Conservation (phyloP, 352 stramenopile genomes). For the Pythium rhizo-oryzae region DNA sequence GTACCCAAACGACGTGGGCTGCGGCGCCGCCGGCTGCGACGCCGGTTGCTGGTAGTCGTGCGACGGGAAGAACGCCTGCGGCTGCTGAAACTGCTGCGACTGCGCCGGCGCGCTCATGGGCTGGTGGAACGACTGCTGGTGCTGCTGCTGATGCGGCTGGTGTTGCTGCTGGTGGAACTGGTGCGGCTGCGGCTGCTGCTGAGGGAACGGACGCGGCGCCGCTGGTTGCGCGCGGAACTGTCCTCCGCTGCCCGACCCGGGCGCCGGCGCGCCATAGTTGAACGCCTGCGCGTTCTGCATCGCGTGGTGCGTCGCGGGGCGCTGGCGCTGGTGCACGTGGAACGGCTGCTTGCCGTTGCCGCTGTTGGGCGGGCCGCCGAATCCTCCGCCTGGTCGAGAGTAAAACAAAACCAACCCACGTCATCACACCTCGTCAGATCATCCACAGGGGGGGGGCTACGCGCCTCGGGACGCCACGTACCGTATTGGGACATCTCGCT, state of each 20-base stretch:
- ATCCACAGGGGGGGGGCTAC: background rate
- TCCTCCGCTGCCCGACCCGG: background rate
- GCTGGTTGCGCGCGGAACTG: slow-evolving; percentile 27
- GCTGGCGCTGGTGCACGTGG: slow-evolving; percentile 38
- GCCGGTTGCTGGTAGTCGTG: slow-evolving; percentile 30
- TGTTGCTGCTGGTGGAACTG: slow-evolving; percentile 14
- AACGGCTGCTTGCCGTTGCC: slow-evolving; percentile 25
- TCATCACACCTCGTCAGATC: background rate
- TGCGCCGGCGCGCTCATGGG: slow-evolving; percentile 18
- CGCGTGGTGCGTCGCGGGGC: slow-evolving; percentile 26
- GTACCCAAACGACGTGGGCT: slow-evolving; percentile 26
- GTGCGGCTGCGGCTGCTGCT: slow-evolving; percentile 13
- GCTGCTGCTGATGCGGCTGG: slow-evolving; percentile 18
- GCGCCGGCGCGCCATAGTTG: slow-evolving; percentile 17
- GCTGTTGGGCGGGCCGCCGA: slow-evolving; percentile 13
- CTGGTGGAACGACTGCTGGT: slow-evolving; percentile 22
- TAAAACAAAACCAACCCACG: background rate
- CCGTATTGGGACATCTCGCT: slow-evolving; percentile 27
- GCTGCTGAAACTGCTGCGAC: slow-evolving; percentile 17
- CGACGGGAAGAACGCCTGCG: slow-evolving; percentile 21
- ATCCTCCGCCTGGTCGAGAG: background rate
- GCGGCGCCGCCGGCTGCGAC: slow-evolving; percentile 26
- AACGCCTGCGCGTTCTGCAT: slow-evolving; percentile 26
- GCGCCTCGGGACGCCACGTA: slow-evolving; percentile 6
- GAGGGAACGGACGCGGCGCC: slow-evolving; percentile 25